Evolutionary conservation across 164 flowering plant genomes (phyloP).

Genomic region (Vitis cinerea): DNA sequence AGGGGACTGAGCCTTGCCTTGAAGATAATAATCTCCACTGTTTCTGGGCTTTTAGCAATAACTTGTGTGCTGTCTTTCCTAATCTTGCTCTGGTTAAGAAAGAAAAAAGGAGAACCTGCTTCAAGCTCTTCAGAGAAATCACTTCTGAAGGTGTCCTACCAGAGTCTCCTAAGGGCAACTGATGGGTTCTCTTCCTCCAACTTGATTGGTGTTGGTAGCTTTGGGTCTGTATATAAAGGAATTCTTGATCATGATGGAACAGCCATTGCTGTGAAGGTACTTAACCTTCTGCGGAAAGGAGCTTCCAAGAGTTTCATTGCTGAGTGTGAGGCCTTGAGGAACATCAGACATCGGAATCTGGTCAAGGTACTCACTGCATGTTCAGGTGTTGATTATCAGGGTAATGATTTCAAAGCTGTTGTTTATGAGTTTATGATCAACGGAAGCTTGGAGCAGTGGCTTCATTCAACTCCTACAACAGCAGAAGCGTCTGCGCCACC

Average conservation of each 20-base stretch:
- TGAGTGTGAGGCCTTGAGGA: neutral
- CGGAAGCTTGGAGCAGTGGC: too few species aligned
- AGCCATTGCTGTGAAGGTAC: conserved; percentile 3
- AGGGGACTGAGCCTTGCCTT: neutral
- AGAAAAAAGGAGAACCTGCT: neutral
- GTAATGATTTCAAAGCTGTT: too few species aligned
- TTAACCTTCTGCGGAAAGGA: conserved; percentile 3
- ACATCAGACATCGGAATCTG: neutral
- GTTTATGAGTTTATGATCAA: too few species aligned
- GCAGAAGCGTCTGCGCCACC: neutral
- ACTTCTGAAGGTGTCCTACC: neutral
- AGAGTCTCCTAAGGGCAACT: neutral
- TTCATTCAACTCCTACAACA: neutral
- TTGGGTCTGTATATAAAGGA: neutral
- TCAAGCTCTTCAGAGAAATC: neutral
- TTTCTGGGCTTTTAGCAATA: neutral
- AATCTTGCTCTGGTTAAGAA: neutral
- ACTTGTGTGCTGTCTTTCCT: neutral
- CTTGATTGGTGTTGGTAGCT: too few species aligned
- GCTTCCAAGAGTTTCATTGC: too few species aligned
- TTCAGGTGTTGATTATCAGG: too few species aligned
- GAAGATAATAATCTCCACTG: neutral
- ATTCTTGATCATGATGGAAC: neutral
- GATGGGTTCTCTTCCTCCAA: neutral
- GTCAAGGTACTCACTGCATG: too few species aligned